Evolutionary conservation across 1,139 yeast species (phyloP), one percentile per base, ranked within the genome.

Genomic region (Eremothecium cymbalariae): DNA sequence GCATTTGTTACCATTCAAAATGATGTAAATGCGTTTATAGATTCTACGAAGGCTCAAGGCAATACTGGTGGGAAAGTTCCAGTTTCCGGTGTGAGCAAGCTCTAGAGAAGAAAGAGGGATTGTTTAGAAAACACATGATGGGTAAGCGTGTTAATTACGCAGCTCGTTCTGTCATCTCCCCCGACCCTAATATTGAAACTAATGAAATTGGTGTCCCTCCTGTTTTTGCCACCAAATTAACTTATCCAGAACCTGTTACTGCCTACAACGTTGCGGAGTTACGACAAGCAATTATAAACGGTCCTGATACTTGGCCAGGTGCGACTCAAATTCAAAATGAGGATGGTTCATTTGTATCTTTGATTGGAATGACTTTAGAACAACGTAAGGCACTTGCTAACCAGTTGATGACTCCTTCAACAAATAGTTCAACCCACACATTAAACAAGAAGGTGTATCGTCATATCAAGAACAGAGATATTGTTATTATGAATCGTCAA

Each of bases 101-200:
- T 4, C 68, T 93, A 54, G 99, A 93, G 65, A 90, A 93, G 78
- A 93, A 93, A 60, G 98, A 93, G 65, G 99, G 99, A 60, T 70
- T 90, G 48, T 90, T 90, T 69, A 78, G 99, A 69, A 90, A 88
- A 61, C 95, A 93, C 56, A 90, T 93, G 98, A 93, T 93, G 98
- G 99, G 99, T 61, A 93, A 93, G 70, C 85, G 99, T 68, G 99
- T 93, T 41, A 93, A 93, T 60, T 88, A 83, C 54, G 97, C 98
- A 41, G 98, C 98, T 33, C 84, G 99, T 62, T 88, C 98, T 9
- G 99, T 93, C 51, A 93, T 93, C 64, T 88, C 98, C 5, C 98
- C 98, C 4, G 99, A 93, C 65, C 99, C 99, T 39, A 90, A 83
- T 65, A 72, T 93, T 53, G 98, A 90, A 64, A 90, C 98, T 12